Conservation (phyloP, 257 asterid species). For the Lycium barbarum region DNA sequence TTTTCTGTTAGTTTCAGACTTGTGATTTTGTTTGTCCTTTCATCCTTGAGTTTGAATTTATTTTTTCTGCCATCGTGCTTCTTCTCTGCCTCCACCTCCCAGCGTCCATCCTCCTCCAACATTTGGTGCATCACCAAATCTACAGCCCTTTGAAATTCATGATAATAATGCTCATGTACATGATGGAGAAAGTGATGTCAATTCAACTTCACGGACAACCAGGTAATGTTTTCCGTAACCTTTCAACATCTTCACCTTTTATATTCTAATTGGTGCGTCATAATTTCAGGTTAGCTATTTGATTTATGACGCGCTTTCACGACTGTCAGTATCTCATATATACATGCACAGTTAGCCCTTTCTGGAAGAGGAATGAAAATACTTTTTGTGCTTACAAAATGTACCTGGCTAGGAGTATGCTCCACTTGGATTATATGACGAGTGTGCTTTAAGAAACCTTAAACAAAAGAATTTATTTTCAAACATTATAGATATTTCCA, state of each 20-base stretch:
- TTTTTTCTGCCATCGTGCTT: neutral
- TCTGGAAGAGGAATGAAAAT: neutral
- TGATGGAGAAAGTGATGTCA: slow-evolving; percentile 40
- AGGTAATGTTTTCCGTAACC: slow-evolving; percentile 26
- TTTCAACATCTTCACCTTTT: neutral
- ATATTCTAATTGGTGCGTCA: neutral
- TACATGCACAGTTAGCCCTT: neutral
- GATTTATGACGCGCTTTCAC: neutral
- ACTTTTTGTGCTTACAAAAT: neutral
- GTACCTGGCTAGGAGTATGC: neutral
- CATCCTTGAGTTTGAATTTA: neutral
- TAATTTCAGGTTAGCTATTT: neutral
- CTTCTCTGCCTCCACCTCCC: neutral
- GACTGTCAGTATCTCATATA: neutral
- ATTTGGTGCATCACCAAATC: slow-evolving; percentile 60
- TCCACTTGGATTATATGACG: neutral
- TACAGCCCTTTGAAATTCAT: slow-evolving; percentile 49
- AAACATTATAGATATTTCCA: too few species aligned
- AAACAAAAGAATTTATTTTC: neutral
- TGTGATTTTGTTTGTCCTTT: neutral
- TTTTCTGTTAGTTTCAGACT: neutral
- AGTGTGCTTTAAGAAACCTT: neutral
- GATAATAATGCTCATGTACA: slow-evolving; percentile 34
- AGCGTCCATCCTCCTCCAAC: slow-evolving; percentile 60
- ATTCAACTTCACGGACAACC: slow-evolving; percentile 43